A percentile compares a stretch with the other conserved stretches of the same genome.
phyloP scores from a whole-genome alignment of 202 grass and related monocot species.

The Cymbopogon flexuosus region DNA sequence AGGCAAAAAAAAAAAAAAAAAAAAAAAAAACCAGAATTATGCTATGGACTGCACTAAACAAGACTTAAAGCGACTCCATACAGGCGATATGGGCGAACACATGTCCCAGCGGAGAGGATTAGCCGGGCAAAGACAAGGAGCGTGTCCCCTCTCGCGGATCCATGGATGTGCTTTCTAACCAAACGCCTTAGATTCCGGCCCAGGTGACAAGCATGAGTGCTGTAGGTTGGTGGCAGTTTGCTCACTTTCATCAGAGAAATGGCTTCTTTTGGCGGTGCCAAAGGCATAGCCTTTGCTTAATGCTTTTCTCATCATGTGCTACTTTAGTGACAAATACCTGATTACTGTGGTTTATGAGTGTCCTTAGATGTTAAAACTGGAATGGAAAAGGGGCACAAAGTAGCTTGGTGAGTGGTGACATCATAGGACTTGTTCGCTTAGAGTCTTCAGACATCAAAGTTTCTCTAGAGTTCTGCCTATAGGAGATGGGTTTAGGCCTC shows the following conservation, averaged over 20 bases:
- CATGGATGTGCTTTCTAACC: slow-evolving; percentile 44
- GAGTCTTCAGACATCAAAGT: background rate
- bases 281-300: slow-evolving; percentile 23
- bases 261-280: slow-evolving; percentile 14
- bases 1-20: no score
- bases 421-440: slow-evolving; percentile 14
- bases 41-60: slow-evolving; percentile 16
- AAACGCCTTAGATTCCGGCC: slow-evolving; percentile 31
- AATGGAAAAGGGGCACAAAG: background rate
- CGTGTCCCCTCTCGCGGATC: slow-evolving; percentile 36
- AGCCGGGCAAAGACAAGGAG: slow-evolving; percentile 43
- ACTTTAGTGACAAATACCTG: background rate
- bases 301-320: background rate
- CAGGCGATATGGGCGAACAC: background rate
- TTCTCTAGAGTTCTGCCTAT: background rate
- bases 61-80: slow-evolving; percentile 12
- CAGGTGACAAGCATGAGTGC: slow-evolving; percentile 38
- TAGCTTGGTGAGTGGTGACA: background rate
- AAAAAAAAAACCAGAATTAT: slow-evolving; percentile 40
- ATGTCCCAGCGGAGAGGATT: slow-evolving; percentile 34
- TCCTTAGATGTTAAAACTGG: background rate
- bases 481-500: background rate
- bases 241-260: slow-evolving; percentile 11
- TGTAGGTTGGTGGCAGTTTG: slow-evolving; percentile 37
- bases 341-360: slow-evolving; percentile 23